Conservation (phyloP, 2,329 filamentous ascomycete species). For the Aspergillus sp. region DNA sequence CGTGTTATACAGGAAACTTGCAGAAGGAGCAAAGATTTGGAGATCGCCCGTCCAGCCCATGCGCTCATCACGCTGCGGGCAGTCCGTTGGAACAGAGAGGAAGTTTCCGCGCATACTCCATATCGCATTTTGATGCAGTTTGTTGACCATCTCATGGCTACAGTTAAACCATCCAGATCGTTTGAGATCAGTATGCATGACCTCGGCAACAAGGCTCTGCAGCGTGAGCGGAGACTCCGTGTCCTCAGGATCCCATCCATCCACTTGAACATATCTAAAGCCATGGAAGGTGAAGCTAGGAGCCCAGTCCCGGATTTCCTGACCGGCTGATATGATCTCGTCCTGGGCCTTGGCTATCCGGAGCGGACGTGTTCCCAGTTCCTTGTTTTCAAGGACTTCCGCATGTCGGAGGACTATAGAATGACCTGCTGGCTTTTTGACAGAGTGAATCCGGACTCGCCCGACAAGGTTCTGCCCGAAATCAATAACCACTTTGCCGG, state of each 20-base stretch:
- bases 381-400: slow-evolving; percentile 54
- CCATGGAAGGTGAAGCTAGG: slow-evolving; percentile 55
- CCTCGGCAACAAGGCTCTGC: slow-evolving; percentile 37
- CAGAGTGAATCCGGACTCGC: slow-evolving; percentile 39
- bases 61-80: slow-evolving; percentile 57
- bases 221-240: slow-evolving; percentile 7
- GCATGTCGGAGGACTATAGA: slow-evolving; percentile 48
- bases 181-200: slow-evolving; percentile 55
- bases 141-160: slow-evolving; percentile 53
- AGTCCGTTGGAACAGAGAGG: slow-evolving; percentile 58
- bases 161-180: slow-evolving; percentile 53
- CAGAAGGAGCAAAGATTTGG: slow-evolving; percentile 52
- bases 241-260: slow-evolving; percentile 17
- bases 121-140: slow-evolving; percentile 54
- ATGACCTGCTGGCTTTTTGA: slow-evolving; percentile 17
- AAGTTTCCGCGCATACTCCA: slow-evolving; percentile 64
- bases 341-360: slow-evolving; percentile 47
- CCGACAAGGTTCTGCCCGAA: slow-evolving; percentile 62
- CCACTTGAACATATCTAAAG: slow-evolving; percentile 51
- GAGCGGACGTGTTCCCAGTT: slow-evolving; percentile 46
- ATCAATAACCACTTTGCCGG: slow-evolving; percentile 53
- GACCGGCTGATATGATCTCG: slow-evolving; percentile 35
- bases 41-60: slow-evolving; percentile 56
- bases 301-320: slow-evolving; percentile 36
- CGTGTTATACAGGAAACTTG: slow-evolving; percentile 56